Evolutionary conservation across 768 basidiomycete genomes (phyloP), one percentile per base, ranked within the genome.

Genomic region (Panus rudis): DNA sequence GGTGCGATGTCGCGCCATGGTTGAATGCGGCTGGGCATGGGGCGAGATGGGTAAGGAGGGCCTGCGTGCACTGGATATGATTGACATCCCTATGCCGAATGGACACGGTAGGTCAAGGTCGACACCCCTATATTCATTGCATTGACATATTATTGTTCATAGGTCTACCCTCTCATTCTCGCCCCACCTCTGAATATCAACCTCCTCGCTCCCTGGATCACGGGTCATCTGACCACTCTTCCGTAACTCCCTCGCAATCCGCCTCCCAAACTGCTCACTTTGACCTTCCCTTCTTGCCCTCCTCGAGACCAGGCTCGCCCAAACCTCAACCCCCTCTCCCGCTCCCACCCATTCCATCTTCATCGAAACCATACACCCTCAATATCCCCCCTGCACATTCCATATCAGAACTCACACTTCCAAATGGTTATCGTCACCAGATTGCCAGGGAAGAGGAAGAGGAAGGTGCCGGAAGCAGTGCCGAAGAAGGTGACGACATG

Each of bases 181-280:
- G n/a, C 33, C 10, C 16, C 6, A 35, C 33, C 21, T n/a, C 39
- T 23, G n/a, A 21, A 39, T n/a, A 48, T 49, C 24, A 53, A 56
- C 30, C 55, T 51, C 16, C 23, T 2, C 30, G 37, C 30, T 22
- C 23, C 38, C 19, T 39, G 3, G 48, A 50, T 24, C 44, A 51
- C 32, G 46, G 47, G 10, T 63, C 65, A 4, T 78, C 79, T 42
- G 77, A 80, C 57, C 57, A 73, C 12, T 78, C 76, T n/a, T 84
- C 82, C 2, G 64, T 85, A 48, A 74, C 78, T 0, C 84, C 83
- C n/a, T 86, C 84, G 5, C 84, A 85, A 49, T 84, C 82, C 2
- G 81, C 81, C 2, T 86, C 84, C 14, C 81, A 87, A 60, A 67
- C 72, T 39, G 62, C 63, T 47, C 39, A 45, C 46, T 48, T 30